Evolutionary conservation across 2,329 filamentous ascomycete genomes (phyloP).

Genomic region (Zasmidium citrigriseum): DNA sequence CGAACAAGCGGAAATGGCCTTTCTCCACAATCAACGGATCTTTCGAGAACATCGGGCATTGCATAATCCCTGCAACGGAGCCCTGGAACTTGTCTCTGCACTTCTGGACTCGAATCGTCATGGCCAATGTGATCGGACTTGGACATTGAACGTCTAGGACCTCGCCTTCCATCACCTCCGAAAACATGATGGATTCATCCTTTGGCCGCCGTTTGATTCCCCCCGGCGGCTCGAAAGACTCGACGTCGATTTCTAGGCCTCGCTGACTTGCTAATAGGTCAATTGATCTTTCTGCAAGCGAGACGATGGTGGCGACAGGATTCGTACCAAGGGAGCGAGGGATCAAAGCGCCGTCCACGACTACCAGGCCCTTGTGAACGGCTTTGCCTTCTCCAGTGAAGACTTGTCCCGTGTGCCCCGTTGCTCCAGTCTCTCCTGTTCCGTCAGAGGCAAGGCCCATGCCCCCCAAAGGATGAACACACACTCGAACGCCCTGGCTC

Average conservation of each 20-base stretch:
- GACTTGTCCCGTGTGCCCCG: conserved; percentile 63
- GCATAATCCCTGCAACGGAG: background rate
- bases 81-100: background rate
- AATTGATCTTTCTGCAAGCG: conserved; percentile 66
- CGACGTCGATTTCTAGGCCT: background rate
- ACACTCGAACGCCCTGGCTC: conserved; percentile 61
- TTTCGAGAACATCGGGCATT: background rate
- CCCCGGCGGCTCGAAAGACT: background rate
- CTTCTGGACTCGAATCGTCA: background rate
- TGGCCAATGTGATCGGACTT: background rate
- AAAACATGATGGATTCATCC: background rate
- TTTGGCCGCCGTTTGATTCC: background rate
- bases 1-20: background rate
- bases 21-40: background rate
- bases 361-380: conserved; percentile 59
- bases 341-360: conserved; percentile 63
- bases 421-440: conserved; percentile 58
- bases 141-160: background rate
- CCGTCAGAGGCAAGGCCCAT: conserved; percentile 64
- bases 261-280: conserved; percentile 33
- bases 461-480: conserved; percentile 68
- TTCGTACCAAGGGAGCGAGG: conserved; percentile 66
- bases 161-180: conserved; percentile 3
- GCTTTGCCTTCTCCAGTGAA: conserved; percentile 56
- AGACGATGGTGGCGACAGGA: conserved; percentile 69